These are phyloP conservation scores for Leccinum ponderosum DNA, from an alignment of 1,284 basidiomycete genomes.

Conservation along the genomic window DNA sequence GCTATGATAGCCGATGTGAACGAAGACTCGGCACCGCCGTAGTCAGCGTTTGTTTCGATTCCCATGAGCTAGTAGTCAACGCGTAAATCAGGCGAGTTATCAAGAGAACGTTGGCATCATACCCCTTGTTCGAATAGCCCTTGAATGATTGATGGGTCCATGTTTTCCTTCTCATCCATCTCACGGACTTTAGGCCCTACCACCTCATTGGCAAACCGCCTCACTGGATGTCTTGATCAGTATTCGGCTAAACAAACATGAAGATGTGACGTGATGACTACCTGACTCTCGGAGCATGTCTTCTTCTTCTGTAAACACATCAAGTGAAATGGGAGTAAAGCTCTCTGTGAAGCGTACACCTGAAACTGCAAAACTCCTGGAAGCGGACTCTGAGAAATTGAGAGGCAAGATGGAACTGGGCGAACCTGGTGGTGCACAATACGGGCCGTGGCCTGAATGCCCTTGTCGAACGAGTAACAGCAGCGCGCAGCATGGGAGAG, in stretches of 20 bases:
- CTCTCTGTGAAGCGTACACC: slow-evolving; percentile 14
- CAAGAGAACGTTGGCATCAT: slow-evolving; percentile 31
- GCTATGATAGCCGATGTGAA: slow-evolving; percentile 97
- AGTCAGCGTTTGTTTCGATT: slow-evolving; percentile 86
- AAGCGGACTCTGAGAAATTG: not conserved
- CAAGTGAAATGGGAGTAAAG: slow-evolving; percentile 57
- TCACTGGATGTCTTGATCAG: slow-evolving; percentile 49
- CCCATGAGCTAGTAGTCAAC: slow-evolving; percentile 83
- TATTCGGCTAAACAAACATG: not conserved
- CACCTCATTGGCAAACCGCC: slow-evolving; percentile 86
- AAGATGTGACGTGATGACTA: slow-evolving; percentile 34
- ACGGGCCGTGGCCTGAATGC: slow-evolving; percentile 5
- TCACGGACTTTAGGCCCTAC: slow-evolving; percentile 89
- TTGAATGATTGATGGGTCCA: slow-evolving; percentile 90
- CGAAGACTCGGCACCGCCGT: slow-evolving; percentile 87
- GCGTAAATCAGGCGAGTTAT: not conserved
- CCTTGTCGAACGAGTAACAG: slow-evolving; percentile 18
- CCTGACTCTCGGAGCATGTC: slow-evolving; percentile 88
- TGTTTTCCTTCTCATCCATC: slow-evolving; percentile 98
- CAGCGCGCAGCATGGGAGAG: slow-evolving; percentile 23
- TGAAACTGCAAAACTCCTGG: slow-evolving; percentile 26
- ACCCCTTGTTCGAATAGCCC: slow-evolving; percentile 96
- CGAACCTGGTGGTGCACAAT: slow-evolving; percentile 17
- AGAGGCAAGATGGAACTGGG: not conserved
- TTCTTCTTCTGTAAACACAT: slow-evolving; percentile 89